These are phyloP conservation scores for Thraustochytrium striatum DNA, from an alignment of 352 stramenopile species.

Conservation along the genomic window DNA sequence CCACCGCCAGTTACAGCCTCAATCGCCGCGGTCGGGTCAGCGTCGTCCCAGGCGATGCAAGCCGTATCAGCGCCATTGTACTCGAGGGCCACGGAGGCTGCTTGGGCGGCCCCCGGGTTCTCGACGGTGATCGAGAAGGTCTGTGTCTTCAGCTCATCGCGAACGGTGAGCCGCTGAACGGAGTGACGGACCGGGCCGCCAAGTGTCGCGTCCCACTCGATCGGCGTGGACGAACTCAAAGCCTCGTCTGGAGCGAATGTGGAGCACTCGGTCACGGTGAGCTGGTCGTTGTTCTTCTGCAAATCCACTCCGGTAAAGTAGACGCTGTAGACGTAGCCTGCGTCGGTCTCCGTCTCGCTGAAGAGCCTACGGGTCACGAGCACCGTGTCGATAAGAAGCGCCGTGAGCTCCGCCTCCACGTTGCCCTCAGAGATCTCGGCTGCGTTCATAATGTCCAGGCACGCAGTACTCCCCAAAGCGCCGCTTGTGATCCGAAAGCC, in stretches of 20 bases:
- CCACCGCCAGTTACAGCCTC: not conserved
- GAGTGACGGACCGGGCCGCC: slow-evolving; percentile 9
- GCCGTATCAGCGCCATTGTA: not conserved
- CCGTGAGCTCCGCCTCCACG: slow-evolving; percentile 51
- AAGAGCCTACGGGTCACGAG: slow-evolving; percentile 53
- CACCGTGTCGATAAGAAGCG: slow-evolving; percentile 50
- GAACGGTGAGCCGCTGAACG: not conserved
- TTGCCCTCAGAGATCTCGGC: slow-evolving; percentile 3
- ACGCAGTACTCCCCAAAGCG: slow-evolving; percentile 47
- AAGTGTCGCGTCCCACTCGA: not conserved
- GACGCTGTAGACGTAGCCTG: slow-evolving; percentile 79
- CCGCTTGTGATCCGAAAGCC: slow-evolving; percentile 49
- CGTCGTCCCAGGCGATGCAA: not conserved
- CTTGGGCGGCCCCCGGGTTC: not conserved
- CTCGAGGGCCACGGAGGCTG: not conserved
- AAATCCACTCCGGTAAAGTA: slow-evolving; percentile 69
- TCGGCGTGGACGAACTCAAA: not conserved
- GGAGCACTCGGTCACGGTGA: slow-evolving; percentile 1
- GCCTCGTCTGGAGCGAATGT: not conserved
- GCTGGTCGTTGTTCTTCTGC: not conserved
- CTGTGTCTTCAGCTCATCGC: not conserved
- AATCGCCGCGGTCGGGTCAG: not conserved
- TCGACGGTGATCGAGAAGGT: not conserved
- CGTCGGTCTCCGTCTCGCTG: slow-evolving; percentile 53
- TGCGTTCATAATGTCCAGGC: slow-evolving; percentile 51